Evolutionary conservation across 257 asterid species (phyloP).

Genomic region (Solanum lycopersicoides): DNA sequence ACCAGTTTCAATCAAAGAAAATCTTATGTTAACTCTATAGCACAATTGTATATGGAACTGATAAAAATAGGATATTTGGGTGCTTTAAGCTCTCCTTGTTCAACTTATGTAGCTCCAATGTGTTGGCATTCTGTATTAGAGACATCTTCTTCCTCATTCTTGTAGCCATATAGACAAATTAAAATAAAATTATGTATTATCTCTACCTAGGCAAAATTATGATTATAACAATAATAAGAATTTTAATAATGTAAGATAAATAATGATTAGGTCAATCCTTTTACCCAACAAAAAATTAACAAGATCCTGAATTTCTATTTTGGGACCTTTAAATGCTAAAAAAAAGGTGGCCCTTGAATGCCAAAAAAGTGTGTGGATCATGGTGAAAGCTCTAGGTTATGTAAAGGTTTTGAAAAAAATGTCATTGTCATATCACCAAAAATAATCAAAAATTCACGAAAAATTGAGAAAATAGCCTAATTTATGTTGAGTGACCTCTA

Average conservation of each 20-base stretch:
- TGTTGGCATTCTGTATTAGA: background rate
- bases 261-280: background rate
- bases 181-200: background rate
- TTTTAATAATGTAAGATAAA: background rate
- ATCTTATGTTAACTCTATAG: background rate
- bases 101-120: background rate
- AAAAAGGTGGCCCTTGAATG: background rate
- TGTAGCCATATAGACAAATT: background rate
- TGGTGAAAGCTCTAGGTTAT: background rate
- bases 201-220: background rate
- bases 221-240: background rate
- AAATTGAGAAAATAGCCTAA: background rate
- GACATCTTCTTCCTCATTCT: background rate
- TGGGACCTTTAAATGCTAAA: background rate
- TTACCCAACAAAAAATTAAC: background rate
- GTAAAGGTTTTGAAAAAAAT: background rate
- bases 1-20: background rate
- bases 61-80: background rate
- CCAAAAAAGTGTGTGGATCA: background rate
- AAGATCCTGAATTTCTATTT: background rate
- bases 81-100: background rate
- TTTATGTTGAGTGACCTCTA: background rate
- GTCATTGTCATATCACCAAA: background rate
- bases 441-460: background rate
- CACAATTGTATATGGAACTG: background rate